Conservation (phyloP, 192 early-diverging fungal genomes). For the Umbelopsis ramanniana region DNA sequence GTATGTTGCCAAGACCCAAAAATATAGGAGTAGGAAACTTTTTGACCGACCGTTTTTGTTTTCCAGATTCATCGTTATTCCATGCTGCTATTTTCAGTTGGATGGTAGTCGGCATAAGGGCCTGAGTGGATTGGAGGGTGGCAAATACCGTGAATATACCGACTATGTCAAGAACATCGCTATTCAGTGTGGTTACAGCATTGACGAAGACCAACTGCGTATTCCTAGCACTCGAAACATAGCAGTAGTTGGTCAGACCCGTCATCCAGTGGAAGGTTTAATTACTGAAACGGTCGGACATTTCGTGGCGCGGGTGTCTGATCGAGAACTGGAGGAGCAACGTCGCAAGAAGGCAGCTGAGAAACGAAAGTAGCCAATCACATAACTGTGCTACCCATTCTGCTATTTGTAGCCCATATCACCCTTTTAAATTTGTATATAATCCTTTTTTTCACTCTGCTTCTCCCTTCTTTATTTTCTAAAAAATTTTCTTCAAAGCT, state of each 20-base stretch:
- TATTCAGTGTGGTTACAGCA: slow-evolving; percentile 57
- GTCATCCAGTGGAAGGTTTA: background rate
- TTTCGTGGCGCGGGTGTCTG: slow-evolving; percentile 57
- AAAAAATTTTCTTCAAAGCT: background rate
- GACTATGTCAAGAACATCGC: slow-evolving; percentile 61
- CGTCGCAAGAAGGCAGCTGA: slow-evolving; percentile 44
- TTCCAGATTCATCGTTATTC: slow-evolving; percentile 75
- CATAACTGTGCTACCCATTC: background rate
- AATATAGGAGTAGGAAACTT: background rate
- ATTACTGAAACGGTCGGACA: slow-evolving; percentile 29
- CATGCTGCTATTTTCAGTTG: slow-evolving; percentile 83
- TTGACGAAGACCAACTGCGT: slow-evolving; percentile 67
- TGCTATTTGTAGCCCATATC: slow-evolving; percentile 13
- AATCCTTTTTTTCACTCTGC: slow-evolving; percentile 8
- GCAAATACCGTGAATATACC: slow-evolving; percentile 74
- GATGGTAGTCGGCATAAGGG: slow-evolving; percentile 63
- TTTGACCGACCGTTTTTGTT: background rate
- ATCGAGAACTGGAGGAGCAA: slow-evolving; percentile 51
- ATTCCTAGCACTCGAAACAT: slow-evolving; percentile 87
- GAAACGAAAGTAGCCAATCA: slow-evolving; percentile 28
- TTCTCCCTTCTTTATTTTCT: background rate
- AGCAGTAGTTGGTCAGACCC: slow-evolving; percentile 61
- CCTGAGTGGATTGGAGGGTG: slow-evolving; percentile 46
- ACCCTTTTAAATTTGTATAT: slow-evolving; percentile 3
- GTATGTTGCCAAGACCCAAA: background rate